phyloP scores from a whole-genome alignment of 2,329 filamentous ascomycete species.

The Calonectria multiphialidica region DNA sequence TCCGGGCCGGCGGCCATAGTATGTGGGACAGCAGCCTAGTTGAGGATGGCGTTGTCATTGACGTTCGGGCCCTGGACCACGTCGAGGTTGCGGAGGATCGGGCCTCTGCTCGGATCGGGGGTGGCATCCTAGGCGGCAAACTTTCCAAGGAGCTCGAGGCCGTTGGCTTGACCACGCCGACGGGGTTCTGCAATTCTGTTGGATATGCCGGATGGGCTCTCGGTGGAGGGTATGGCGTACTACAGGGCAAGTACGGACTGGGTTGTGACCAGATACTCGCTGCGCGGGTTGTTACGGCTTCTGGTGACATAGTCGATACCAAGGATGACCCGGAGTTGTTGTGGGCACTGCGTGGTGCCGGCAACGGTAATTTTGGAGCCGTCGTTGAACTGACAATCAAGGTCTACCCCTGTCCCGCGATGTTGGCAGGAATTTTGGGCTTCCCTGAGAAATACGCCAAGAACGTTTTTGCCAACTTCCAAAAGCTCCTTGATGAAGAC shows the following conservation, averaged over 20 bases:
- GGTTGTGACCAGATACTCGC: slow-evolving; percentile 34
- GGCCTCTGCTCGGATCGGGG: slow-evolving; percentile 29
- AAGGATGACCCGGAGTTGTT: slow-evolving; percentile 28
- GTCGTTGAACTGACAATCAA: slow-evolving; percentile 29
- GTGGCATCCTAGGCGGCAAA: slow-evolving; percentile 23
- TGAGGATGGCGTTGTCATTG: slow-evolving; percentile 21
- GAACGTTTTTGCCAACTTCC: slow-evolving; percentile 10
- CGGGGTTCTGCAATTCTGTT: slow-evolving; percentile 25
- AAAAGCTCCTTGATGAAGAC: background rate
- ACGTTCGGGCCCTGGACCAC: slow-evolving; percentile 21
- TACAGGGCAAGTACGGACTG: slow-evolving; percentile 27
- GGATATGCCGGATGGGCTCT: slow-evolving; percentile 31
- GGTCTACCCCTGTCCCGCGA: slow-evolving; percentile 22
- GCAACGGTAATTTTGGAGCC: slow-evolving; percentile 32
- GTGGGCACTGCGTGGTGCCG: slow-evolving; percentile 35
- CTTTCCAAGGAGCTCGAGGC: slow-evolving; percentile 27
- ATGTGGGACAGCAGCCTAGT: slow-evolving; percentile 21
- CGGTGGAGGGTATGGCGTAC: slow-evolving; percentile 34
- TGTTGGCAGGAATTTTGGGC: slow-evolving; percentile 6
- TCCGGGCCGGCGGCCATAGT: slow-evolving; percentile 24
- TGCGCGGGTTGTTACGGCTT: slow-evolving; percentile 28
- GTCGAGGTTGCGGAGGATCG: slow-evolving; percentile 37
- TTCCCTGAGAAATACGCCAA: background rate
- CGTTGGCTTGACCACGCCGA: slow-evolving; percentile 30
- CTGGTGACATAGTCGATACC: slow-evolving; percentile 18